Percentiles rank a stretch among this genome's conserved stretches.
phyloP scores from a whole-genome alignment of 208 protist species.

The Naegleria lovaniensis region DNA sequence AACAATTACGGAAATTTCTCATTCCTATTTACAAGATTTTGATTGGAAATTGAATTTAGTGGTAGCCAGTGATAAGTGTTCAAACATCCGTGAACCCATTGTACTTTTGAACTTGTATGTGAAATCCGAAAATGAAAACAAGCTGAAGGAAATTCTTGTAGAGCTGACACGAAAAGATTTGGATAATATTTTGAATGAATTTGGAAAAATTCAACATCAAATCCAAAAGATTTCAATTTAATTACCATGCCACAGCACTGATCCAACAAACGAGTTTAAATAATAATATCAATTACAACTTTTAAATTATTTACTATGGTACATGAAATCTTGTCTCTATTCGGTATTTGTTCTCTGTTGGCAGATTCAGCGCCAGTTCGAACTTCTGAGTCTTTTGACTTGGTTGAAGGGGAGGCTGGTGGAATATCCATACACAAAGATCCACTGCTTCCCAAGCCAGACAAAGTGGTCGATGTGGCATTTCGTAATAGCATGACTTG shows the following conservation, averaged over 20 bases:
- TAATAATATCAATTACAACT: too few relatives aligned
- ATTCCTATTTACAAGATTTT: constrained; percentile 19
- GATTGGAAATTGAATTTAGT: constrained; percentile 23
- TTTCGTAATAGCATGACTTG: background rate
- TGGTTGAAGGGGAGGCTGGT: too few relatives aligned
- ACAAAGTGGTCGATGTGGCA: background rate
- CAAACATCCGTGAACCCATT: background rate
- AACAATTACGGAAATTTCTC: background rate
- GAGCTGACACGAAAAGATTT: background rate
- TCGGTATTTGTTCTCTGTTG: too few relatives aligned
- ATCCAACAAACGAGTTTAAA: too few relatives aligned
- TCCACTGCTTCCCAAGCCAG: too few relatives aligned
- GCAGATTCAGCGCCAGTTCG: too few relatives aligned
- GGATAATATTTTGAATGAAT: constrained; percentile 10
- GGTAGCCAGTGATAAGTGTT: constrained; percentile 22
- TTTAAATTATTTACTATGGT: too few relatives aligned
- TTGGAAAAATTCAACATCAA: constrained; percentile 21
- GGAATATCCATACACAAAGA: too few relatives aligned
- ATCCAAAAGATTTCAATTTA: background rate
- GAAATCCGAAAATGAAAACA: constrained; percentile 1
- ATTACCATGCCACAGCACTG: too few relatives aligned
- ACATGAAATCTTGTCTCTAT: too few relatives aligned
- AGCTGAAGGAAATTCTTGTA: constrained; percentile 1
- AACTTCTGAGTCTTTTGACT: too few relatives aligned
- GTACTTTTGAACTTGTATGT: constrained; percentile 16